phyloP scores from a whole-genome alignment of 192 early-diverging fungal species.

The Gryganskiella cystojenkinii region DNA sequence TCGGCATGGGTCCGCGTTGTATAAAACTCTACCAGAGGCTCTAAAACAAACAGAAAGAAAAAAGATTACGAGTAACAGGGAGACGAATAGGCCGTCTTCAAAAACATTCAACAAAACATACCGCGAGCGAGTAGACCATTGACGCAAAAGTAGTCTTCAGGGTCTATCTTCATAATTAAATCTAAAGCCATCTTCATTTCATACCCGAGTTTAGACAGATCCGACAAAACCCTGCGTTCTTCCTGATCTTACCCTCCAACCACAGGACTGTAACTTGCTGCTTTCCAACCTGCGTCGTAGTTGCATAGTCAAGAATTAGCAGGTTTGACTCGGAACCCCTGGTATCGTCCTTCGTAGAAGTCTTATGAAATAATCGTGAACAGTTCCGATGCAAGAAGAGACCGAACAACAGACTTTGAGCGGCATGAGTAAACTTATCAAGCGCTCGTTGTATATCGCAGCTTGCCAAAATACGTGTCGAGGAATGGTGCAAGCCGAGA shows the following conservation, averaged over 20 bases:
- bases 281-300: conserved; percentile 6
- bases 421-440: not conserved
- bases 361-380: conserved; percentile 5
- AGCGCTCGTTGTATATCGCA: not conserved
- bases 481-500: not conserved
- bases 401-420: not conserved
- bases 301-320: conserved; percentile 17
- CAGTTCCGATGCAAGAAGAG: not conserved
- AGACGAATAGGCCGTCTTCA: too few relatives aligned
- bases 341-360: conserved; percentile 1
- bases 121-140: conserved; percentile 12
- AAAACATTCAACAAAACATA: not conserved
- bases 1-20: too few relatives aligned
- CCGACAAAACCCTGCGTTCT: not conserved
- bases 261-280: conserved; percentile 1
- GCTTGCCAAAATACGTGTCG: conserved; percentile 1
- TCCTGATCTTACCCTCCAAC: conserved; percentile 21
- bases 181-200: conserved; percentile 27
- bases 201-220: conserved; percentile 10
- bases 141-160: conserved; percentile 11
- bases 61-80: too few relatives aligned
- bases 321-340: not conserved
- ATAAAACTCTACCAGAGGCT: too few relatives aligned
- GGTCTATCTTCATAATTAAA: conserved; percentile 13
- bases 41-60: too few relatives aligned